phyloP scores from a whole-genome alignment of 2,329 filamentous ascomycete species.

The Claviceps capensis region DNA sequence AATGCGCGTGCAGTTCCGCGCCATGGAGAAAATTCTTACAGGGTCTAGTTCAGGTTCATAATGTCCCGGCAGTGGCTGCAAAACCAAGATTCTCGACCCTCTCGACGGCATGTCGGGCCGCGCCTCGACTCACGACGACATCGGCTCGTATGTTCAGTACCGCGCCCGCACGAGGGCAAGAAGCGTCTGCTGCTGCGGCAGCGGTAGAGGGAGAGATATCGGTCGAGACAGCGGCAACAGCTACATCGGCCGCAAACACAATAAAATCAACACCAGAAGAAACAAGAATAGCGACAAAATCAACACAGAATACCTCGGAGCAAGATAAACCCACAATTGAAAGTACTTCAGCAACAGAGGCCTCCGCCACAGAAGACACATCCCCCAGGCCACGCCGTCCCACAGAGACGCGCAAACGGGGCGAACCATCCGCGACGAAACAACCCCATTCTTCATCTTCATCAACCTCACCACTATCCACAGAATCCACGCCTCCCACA shows the following conservation, averaged over 20 bases:
- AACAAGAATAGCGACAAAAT: not conserved
- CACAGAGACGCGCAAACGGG: not conserved
- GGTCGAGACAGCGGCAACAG: not conserved
- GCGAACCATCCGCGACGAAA: not conserved
- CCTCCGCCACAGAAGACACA: not conserved
- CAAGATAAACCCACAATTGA: not conserved
- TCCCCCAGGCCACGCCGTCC: not conserved
- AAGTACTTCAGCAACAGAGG: too few species aligned
- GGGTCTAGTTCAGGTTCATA: constrained; percentile 28
- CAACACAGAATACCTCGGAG: not conserved
- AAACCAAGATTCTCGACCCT: not conserved
- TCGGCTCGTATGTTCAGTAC: not conserved
- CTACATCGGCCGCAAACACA: not conserved
- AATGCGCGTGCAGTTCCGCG: constrained; percentile 31
- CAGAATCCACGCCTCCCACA: not conserved
- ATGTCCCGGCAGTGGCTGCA: constrained; percentile 11
- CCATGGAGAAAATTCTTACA: constrained; percentile 35
- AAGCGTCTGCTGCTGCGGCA: not conserved
- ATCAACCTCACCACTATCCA: not conserved
- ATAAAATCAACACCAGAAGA: not conserved
- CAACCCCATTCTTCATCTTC: not conserved
- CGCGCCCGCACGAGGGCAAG: not conserved
- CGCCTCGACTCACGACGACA: not conserved
- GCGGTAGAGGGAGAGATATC: not conserved
- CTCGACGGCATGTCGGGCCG: not conserved